These are phyloP conservation scores for Hyaloperonospora arabidopsidis DNA, from an alignment of 352 stramenopile genomes.

Conservation along the genomic window DNA sequence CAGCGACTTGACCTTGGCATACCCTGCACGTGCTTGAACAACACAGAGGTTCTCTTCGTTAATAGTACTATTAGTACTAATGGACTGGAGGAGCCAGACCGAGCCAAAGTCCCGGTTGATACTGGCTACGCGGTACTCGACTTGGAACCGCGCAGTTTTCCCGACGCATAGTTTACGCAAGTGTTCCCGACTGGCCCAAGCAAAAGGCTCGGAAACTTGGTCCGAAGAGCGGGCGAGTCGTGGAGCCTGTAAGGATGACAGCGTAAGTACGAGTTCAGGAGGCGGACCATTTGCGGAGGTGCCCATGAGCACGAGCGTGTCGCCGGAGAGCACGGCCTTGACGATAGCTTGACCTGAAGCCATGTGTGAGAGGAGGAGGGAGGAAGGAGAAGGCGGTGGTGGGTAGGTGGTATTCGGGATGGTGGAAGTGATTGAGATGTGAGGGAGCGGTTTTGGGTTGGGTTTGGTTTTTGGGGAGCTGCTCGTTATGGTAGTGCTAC, in stretches of 20 bases:
- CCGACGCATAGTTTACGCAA: slow-evolving; percentile 92
- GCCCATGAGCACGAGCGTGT: slow-evolving; percentile 95
- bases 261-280: slow-evolving; percentile 93
- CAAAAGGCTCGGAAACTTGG: slow-evolving; percentile 83
- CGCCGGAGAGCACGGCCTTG: slow-evolving; percentile 95
- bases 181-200: slow-evolving; percentile 94
- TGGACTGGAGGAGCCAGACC: slow-evolving; percentile 51
- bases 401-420: too few species aligned
- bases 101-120: slow-evolving; percentile 83
- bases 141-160: slow-evolving; percentile 94
- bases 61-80: slow-evolving; percentile 37
- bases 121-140: slow-evolving; percentile 80
- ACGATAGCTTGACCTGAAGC: slow-evolving; percentile 88
- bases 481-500: too few species aligned
- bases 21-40: slow-evolving; percentile 76
- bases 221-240: slow-evolving; percentile 75
- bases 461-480: too few species aligned
- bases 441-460: too few species aligned
- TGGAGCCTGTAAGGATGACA: slow-evolving; percentile 92
- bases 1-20: slow-evolving; percentile 71
- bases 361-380: slow-evolving; percentile 26
- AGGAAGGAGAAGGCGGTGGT: neutral
- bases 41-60: slow-evolving; percentile 82
- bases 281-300: slow-evolving; percentile 73
- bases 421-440: too few species aligned